Evolutionary conservation across 352 stramenopile species (phyloP).

Genomic region (Globisporangium abappressorium): DNA sequence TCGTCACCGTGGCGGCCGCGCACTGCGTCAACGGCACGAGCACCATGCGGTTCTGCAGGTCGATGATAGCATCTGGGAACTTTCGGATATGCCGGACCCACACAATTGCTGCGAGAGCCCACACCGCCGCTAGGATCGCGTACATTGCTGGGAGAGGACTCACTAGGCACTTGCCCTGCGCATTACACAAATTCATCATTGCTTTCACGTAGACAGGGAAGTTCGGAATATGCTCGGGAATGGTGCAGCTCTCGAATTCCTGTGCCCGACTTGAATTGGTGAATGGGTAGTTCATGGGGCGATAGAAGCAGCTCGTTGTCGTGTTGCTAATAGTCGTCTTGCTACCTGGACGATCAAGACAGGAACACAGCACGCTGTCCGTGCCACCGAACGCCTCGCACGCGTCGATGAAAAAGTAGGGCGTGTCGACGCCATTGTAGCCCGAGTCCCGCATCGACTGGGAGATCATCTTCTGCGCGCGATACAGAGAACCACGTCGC

Average conservation of each 20-base stretch:
- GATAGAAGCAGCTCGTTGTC: neutral
- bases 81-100: slow-evolving; percentile 51
- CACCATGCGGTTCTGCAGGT: slow-evolving; percentile 54
- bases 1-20: slow-evolving; percentile 28
- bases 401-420: slow-evolving; percentile 49
- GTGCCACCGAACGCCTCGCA: slow-evolving; percentile 50
- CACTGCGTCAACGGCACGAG: slow-evolving; percentile 35
- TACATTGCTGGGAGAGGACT: slow-evolving; percentile 29
- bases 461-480: slow-evolving; percentile 27
- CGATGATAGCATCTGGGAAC: slow-evolving; percentile 42
- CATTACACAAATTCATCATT: slow-evolving; percentile 49
- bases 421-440: slow-evolving; percentile 19
- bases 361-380: slow-evolving; percentile 47
- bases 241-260: neutral
- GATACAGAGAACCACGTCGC: slow-evolving; percentile 34
- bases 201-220: slow-evolving; percentile 35
- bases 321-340: neutral
- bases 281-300: neutral
- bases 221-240: neutral
- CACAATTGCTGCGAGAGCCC: slow-evolving; percentile 31
- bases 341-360: slow-evolving; percentile 24
- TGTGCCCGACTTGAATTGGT: neutral
- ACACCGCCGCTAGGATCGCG: slow-evolving; percentile 30
- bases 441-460: slow-evolving; percentile 4
- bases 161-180: slow-evolving; percentile 34